Evolutionary conservation across 2,329 filamentous ascomycete genomes (phyloP), one percentile per base, ranked within the genome.

Genomic region (Pseudogymnoascus sp.): DNA sequence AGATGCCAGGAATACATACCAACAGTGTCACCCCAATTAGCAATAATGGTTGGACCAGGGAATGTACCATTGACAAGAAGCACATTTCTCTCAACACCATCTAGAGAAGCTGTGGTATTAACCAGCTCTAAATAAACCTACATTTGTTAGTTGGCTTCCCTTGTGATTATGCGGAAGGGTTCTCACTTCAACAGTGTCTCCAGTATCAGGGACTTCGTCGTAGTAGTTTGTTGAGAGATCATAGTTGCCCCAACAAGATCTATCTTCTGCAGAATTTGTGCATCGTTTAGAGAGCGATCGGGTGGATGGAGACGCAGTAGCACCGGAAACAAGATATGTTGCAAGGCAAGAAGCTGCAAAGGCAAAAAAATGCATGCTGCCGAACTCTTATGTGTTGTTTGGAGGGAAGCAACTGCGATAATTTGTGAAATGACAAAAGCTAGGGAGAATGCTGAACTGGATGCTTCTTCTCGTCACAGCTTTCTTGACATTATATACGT

Each of bases 111-210:
- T 18, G 69, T 70, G 21, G 63, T 68, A 63, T 70, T 69, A 12
- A 63, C 62, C 9, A 71, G 60, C 28, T 69, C 67, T 43, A 70
- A 61, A n/a, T 64, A 62, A 16, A 62, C 37, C 36, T 49, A 42
- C 59, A 46, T 49, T 60, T 68, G 67, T 4, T 62, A 59, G 43
- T 67, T 70, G 25, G 61, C 5, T 4, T 14, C 61, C 23, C 7
- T 63, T 71, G 63, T 84, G 82, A 18, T 85, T 84, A 69, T 87
- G 85, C 0, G 83, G 83, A 0, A 79, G 78, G 62, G 84, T 79
- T 40, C 74, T 70, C 1, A 77, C 80, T 40, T 76, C 76, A 9
- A 84, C 75, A 21, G 81, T 83, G 1, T 84, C 78, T 36, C 77
- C 76, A 16, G 77, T 79, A 53, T 77, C 71, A 5, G 76, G 76